Conservation (phyloP, 306 rosid species). For the Hippophae rhamnoides region DNA sequence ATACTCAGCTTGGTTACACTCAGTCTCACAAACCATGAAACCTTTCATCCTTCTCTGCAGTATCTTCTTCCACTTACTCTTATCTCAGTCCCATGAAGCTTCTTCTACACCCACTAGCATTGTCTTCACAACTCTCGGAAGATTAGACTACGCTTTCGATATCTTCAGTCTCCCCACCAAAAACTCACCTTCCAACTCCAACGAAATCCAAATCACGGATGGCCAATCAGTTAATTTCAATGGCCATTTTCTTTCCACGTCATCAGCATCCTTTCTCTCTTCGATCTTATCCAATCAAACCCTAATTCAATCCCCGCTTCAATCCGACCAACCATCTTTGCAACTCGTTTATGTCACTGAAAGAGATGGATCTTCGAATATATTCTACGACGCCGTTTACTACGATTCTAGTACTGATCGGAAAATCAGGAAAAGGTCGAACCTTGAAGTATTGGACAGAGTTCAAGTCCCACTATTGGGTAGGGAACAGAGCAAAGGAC, state of each 20-base stretch:
- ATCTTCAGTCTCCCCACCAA: constrained; percentile 44
- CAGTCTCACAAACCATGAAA: constrained; percentile 18
- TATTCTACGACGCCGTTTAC: constrained; percentile 51
- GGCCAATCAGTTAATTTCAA: constrained; percentile 70
- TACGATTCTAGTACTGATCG: neutral
- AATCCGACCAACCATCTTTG: constrained; percentile 6
- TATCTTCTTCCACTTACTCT: constrained; percentile 6
- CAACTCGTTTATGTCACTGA: constrained; percentile 59
- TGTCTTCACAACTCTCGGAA: constrained; percentile 66
- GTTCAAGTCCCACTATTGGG: constrained; percentile 51
- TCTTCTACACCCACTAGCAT: constrained; percentile 23
- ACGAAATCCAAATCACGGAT: constrained; percentile 58
- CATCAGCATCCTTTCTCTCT: constrained; percentile 15
- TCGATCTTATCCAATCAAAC: neutral
- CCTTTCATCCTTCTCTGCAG: neutral
- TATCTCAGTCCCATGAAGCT: neutral
- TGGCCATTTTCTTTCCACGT: constrained; percentile 59
- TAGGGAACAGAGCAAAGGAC: neutral
- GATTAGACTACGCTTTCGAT: constrained; percentile 50
- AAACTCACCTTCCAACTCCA: constrained; percentile 3
- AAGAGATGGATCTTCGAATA: constrained; percentile 35
- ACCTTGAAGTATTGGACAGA: constrained; percentile 33
- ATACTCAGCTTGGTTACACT: no score
- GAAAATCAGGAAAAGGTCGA: constrained; percentile 21
- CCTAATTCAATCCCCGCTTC: constrained; percentile 3